Conservation (phyloP, 768 basidiomycete genomes). For the Naganishia onofrii region DNA sequence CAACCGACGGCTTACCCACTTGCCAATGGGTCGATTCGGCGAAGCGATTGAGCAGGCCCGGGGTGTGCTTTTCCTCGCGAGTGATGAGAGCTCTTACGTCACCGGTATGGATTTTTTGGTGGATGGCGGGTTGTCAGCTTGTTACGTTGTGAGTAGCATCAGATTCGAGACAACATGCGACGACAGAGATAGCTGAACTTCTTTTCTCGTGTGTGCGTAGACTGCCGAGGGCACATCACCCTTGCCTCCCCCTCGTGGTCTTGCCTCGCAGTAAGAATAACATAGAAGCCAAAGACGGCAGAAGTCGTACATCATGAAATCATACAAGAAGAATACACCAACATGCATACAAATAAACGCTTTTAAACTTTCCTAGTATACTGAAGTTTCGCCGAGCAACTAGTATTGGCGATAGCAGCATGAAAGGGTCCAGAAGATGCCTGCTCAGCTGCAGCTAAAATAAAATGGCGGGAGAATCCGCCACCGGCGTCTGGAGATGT, state of each 20-base stretch:
- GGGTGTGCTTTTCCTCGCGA: conserved; percentile 87
- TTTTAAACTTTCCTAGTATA: no score
- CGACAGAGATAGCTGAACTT: not conserved
- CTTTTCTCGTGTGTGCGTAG: conserved; percentile 3
- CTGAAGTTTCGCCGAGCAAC: no score
- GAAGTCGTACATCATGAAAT: no score
- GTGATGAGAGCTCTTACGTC: conserved; percentile 92
- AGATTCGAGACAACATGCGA: not conserved
- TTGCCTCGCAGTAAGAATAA: not conserved
- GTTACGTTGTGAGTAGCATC: conserved; percentile 67
- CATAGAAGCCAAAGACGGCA: not conserved
- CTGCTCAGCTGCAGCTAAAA: no score
- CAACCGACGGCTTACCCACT: conserved; percentile 73
- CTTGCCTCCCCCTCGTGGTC: conserved; percentile 62
- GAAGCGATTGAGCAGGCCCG: conserved; percentile 93
- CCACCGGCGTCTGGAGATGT: no score
- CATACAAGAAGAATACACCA: no score
- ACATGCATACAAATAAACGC: no score
- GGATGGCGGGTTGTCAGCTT: conserved; percentile 86
- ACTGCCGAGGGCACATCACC: conserved; percentile 76
- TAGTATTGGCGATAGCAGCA: no score
- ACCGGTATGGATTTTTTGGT: conserved; percentile 95
- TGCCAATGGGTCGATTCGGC: conserved; percentile 96
- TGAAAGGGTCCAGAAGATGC: no score
- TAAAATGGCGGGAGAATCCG: no score